Base-by-base conservation (phyloP, 208 protist genomes). In the Leishmania tarentolae region DNA sequence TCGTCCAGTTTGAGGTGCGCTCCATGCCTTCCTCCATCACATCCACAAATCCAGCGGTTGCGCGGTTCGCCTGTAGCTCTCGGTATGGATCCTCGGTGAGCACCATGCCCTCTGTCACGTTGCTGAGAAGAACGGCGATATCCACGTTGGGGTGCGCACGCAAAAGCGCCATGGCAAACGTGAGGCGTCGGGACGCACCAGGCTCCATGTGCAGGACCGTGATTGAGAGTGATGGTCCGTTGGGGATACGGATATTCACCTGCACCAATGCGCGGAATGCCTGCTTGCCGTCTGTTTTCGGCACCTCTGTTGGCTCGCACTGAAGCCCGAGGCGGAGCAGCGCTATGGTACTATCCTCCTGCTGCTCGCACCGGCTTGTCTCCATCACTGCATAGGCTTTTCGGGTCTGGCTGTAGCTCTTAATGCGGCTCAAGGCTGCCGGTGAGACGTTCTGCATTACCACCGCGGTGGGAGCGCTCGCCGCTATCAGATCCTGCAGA, bases 311-410 rank as follows among this genome's bases (percentile, higher is more conserved):
- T 42, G 84, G 78, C 28, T 95, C 92, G 56, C 88, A 93, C 68
- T 86, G 83, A 46, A 93, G 80, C 2, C 91, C 92, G 5, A 91
- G 69, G 35, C 91, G 92, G 40, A 97, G 78, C 70, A 97, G 85
- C 8, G 82, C 86, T 59, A 95, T 80, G n/a, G 89, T 92, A 70
- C 81, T 80, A 35, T 91, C 87, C 47, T 94, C 87, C 52, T 90
- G 87, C 69, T 87, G 83, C 82, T 92, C 90, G 13, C 88, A 87
- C 42, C 84, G 87, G 37, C 84, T 89, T 31, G 87, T 87, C 76
- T 95, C 92, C 42, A 92, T 86, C 72, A 97, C 82, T 7, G 86
- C 89, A 79, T 94, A 97, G 74, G 88, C 88, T 61, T 95, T 94
- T 40, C 91, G 85, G 31, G 89, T 87, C 24, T 82, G 74, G 17